Evolutionary conservation across 352 stramenopile species (phyloP).

Genomic region (Globisporangium takayamanum): DNA sequence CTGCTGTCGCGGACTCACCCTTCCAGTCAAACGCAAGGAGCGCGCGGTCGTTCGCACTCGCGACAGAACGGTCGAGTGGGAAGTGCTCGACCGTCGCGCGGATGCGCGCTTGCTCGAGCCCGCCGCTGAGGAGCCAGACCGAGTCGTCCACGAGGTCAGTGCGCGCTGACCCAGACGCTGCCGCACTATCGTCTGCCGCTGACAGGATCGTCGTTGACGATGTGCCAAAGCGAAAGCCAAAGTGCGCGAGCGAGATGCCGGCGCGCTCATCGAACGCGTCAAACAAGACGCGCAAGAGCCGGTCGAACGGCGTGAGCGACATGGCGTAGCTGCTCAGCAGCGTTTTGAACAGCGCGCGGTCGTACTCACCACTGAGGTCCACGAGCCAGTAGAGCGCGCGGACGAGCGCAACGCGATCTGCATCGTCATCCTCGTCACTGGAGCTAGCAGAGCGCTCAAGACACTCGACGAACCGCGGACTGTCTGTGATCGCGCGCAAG

Average conservation of each 20-base stretch:
- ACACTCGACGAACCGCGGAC: constrained; percentile 22
- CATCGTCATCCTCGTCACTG: not conserved
- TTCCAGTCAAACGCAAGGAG: constrained; percentile 20
- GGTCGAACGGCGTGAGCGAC: constrained; percentile 55
- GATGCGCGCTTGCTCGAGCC: constrained; percentile 54
- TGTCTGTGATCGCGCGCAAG: constrained; percentile 23
- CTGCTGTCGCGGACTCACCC: not conserved
- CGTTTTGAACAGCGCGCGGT: constrained; percentile 42
- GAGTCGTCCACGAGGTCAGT: constrained; percentile 59
- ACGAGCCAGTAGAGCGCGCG: constrained; percentile 38
- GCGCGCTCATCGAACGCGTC: constrained; percentile 44
- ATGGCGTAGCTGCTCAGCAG: constrained; percentile 64
- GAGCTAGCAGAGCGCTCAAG: constrained; percentile 11
- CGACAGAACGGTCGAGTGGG: constrained; percentile 42
- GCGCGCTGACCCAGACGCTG: constrained; percentile 1
- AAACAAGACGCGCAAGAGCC: constrained; percentile 43
- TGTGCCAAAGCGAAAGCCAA: constrained; percentile 70
- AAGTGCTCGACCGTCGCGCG: constrained; percentile 69
- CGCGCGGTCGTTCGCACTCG: constrained; percentile 17
- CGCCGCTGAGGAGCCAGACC: constrained; percentile 55
- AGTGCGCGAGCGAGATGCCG: constrained; percentile 28
- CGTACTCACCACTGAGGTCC: constrained; percentile 34
- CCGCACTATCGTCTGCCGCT: constrained; percentile 13
- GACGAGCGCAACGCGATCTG: constrained; percentile 24
- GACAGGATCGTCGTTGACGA: constrained; percentile 27